phyloP scores from a whole-genome alignment of 306 rosid genomes.

The Prunus salicina region DNA sequence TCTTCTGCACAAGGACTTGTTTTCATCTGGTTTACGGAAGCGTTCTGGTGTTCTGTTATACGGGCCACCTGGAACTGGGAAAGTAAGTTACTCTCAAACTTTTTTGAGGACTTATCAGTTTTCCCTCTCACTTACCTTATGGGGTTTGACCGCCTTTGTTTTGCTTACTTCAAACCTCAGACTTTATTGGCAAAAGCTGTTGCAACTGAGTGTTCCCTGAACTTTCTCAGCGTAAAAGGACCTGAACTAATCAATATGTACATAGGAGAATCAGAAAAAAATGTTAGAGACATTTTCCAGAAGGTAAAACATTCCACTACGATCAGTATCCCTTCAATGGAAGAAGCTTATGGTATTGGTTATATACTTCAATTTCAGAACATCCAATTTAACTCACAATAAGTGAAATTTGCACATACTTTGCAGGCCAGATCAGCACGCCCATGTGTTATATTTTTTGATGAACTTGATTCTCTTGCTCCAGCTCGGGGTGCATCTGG shows the following conservation, averaged over 20 bases:
- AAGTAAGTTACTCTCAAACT: constrained; percentile 47
- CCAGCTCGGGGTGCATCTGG: constrained; percentile 98
- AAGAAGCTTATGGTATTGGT: neutral
- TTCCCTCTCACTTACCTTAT: neutral
- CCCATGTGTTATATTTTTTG: constrained; percentile 94
- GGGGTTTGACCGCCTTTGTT: constrained; percentile 7
- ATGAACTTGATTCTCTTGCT: constrained; percentile 97
- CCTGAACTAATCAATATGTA: constrained; percentile 97
- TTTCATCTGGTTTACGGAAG: constrained; percentile 91
- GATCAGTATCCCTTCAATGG: constrained; percentile 18
- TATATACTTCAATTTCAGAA: neutral
- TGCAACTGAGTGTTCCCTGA: constrained; percentile 94
- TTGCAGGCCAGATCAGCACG: constrained; percentile 91
- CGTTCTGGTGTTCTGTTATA: constrained; percentile 91
- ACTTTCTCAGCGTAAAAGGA: constrained; percentile 94
- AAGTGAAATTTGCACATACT: constrained; percentile 15
- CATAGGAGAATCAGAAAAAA: constrained; percentile 98
- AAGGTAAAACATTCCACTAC: constrained; percentile 50
- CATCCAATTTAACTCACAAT: constrained; percentile 5
- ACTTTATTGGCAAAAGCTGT: constrained; percentile 96
- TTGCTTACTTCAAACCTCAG: constrained; percentile 38
- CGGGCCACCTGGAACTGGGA: constrained; percentile 98
- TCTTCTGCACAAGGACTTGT: constrained; percentile 89
- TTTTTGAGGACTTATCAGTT: constrained; percentile 13
- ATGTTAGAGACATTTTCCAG: constrained; percentile 85